These are phyloP conservation scores for Escovopsis weberi DNA, from an alignment of 2,329 filamentous ascomycete genomes.

Conservation along the genomic window DNA sequence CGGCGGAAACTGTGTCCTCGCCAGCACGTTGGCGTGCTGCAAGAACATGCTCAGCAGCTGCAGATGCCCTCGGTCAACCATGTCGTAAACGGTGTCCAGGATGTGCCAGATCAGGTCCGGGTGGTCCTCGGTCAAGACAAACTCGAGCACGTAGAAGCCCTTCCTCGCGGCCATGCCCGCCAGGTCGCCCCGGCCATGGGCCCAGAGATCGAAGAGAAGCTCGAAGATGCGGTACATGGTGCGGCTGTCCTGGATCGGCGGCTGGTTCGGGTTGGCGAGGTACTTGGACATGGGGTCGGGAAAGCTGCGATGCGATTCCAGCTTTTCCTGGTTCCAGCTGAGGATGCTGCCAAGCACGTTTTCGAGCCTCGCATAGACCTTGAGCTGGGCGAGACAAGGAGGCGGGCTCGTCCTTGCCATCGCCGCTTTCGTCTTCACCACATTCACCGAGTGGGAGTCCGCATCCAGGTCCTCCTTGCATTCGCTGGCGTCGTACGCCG, in stretches of 20 bases:
- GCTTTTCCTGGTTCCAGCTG: constrained; percentile 20
- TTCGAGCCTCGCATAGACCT: constrained; percentile 17
- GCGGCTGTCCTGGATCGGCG: constrained; percentile 23
- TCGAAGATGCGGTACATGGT: constrained; percentile 26
- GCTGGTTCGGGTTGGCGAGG: constrained; percentile 19
- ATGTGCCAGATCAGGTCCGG: constrained; percentile 24
- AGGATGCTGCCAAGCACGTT: constrained; percentile 19
- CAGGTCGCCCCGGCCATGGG: constrained; percentile 19
- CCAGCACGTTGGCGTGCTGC: constrained; percentile 17
- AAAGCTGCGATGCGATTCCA: constrained; percentile 14
- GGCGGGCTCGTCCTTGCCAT: neutral
- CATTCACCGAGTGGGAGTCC: neutral
- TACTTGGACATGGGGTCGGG: constrained; percentile 23
- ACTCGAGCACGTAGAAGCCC: constrained; percentile 22
- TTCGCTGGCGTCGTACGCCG: neutral
- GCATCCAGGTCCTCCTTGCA: neutral
- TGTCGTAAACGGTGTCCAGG: constrained; percentile 24
- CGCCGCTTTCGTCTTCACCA: neutral
- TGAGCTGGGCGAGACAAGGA: constrained; percentile 11
- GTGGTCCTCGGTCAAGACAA: constrained; percentile 22
- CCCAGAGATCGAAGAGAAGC: constrained; percentile 23
- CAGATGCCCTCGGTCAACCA: constrained; percentile 21
- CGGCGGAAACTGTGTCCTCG: constrained; percentile 14
- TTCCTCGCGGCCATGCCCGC: constrained; percentile 22
- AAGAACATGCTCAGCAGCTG: constrained; percentile 21